Conservation (phyloP, 192 early-diverging fungal species). For the Dispira simplex region DNA sequence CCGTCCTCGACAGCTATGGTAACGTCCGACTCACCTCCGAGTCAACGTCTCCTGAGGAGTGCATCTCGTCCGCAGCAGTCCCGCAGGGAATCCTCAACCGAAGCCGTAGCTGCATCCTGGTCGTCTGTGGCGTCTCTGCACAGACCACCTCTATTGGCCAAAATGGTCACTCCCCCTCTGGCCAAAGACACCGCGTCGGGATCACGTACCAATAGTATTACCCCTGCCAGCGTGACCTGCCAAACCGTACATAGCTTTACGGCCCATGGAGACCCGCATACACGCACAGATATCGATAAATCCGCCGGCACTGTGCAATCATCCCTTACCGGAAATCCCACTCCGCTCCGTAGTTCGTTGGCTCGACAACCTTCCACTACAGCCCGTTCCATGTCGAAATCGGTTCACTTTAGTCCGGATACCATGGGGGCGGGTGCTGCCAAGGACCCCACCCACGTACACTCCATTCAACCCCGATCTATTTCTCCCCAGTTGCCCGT, state of each 20-base stretch:
- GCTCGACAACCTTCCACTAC: not conserved
- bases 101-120: not conserved
- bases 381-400: not conserved
- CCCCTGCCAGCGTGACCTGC: not conserved
- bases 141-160: not conserved
- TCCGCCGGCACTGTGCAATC: not conserved
- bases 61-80: no score
- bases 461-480: no score
- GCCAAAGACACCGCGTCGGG: no score
- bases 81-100: not conserved
- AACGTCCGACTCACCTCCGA: no score
- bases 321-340: not conserved
- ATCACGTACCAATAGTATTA: not conserved
- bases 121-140: not conserved
- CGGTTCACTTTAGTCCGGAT: constrained; percentile 8
- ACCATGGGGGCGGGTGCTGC: not conserved
- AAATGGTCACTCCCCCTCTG: not conserved
- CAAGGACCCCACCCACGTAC: no score
- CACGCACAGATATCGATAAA: no score
- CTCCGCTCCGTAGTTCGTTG: not conserved
- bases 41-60: no score
- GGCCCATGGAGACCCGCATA: not conserved
- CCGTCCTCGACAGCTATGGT: no score
- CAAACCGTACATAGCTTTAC: not conserved
- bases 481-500: no score